Evolutionary conservation across 2,329 filamentous ascomycete species (phyloP).

Genomic region (Sporothrix schenckii): DNA sequence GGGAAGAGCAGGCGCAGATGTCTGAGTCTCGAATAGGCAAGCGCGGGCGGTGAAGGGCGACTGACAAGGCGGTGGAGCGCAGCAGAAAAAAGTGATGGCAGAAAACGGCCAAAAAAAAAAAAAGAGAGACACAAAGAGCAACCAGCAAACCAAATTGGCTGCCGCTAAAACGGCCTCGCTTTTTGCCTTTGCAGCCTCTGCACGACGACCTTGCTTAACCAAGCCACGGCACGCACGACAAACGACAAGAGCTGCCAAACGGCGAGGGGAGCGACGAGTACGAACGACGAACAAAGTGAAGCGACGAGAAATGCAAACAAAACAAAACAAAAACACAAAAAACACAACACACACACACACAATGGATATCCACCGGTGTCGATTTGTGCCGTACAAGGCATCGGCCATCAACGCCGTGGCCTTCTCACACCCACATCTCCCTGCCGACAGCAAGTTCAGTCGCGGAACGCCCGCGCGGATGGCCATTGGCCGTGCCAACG

Average conservation of each 20-base stretch:
- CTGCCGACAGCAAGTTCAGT: constrained; percentile 50
- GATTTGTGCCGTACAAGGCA: constrained; percentile 90
- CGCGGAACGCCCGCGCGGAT: constrained; percentile 69
- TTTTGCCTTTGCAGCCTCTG: constrained; percentile 22
- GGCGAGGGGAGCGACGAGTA: neutral
- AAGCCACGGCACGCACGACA: constrained; percentile 18
- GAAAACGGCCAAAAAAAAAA: constrained; percentile 31
- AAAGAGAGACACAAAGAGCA: constrained; percentile 31
- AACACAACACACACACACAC: constrained; percentile 1
- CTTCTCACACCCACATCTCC: constrained; percentile 74
- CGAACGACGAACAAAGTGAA: neutral
- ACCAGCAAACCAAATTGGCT: constrained; percentile 12
- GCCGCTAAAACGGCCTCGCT: constrained; percentile 24
- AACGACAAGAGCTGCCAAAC: constrained; percentile 9
- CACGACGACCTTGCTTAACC: constrained; percentile 4
- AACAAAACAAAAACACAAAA: neutral
- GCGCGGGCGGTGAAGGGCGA: constrained; percentile 16
- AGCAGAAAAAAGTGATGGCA: constrained; percentile 28
- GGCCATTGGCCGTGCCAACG: constrained; percentile 88
- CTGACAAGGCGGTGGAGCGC: constrained; percentile 4
- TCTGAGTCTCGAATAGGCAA: neutral
- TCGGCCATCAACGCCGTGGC: constrained; percentile 92
- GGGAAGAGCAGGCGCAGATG: neutral
- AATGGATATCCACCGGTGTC: constrained; percentile 97
- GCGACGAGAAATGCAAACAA: neutral